Conservation (phyloP, 2,329 filamentous ascomycete species). For the Aspergillus sp. region DNA sequence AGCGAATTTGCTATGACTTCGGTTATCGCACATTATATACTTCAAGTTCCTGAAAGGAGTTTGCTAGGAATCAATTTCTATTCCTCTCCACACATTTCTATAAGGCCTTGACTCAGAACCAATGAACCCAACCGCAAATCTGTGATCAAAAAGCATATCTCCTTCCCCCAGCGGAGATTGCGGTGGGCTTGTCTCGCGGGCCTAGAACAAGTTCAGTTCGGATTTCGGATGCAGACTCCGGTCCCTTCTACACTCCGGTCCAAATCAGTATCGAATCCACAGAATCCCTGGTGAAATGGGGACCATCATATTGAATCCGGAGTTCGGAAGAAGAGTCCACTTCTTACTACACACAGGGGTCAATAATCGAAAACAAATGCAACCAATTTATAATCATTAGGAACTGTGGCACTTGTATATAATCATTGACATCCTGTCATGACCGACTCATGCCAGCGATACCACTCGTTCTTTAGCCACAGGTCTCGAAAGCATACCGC, state of each 20-base stretch:
- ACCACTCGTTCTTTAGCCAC: too few relatives aligned
- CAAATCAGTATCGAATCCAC: background rate
- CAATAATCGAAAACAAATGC: background rate
- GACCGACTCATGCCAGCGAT: background rate
- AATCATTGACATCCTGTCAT: background rate
- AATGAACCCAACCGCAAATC: too few relatives aligned
- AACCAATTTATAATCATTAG: background rate
- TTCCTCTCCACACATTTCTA: too few relatives aligned
- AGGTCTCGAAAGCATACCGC: background rate
- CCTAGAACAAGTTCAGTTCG: background rate
- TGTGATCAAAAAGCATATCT: too few relatives aligned
- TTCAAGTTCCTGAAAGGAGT: too few relatives aligned
- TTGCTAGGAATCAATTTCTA: too few relatives aligned
- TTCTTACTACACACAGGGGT: background rate
- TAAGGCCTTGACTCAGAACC: too few relatives aligned
- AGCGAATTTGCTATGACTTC: too few relatives aligned
- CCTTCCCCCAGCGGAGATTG: too few relatives aligned
- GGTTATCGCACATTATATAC: too few relatives aligned
- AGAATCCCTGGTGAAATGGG: too few relatives aligned
- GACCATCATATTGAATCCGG: background rate
- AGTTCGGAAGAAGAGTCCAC: background rate
- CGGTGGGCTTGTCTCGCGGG: too few relatives aligned
- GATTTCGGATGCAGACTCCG: background rate
- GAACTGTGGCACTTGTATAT: background rate
- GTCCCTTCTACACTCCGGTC: background rate